phyloP scores from a whole-genome alignment of 2,329 filamentous ascomycete species.

The Pseudogymnoascus destructans region DNA sequence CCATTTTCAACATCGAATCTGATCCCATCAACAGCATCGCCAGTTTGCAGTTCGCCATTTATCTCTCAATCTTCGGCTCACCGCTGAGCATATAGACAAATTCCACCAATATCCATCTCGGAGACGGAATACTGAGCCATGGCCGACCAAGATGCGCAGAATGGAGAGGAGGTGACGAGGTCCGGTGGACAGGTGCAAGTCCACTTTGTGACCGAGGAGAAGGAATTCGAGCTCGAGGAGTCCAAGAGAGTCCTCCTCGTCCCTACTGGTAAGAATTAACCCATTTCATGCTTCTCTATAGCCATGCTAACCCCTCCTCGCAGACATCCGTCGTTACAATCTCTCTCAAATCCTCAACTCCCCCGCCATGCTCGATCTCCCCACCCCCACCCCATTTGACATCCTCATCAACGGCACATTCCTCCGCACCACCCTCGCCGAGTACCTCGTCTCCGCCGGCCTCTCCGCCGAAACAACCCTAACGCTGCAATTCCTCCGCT shows the following conservation, averaged over 20 bases:
- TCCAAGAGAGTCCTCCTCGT: slow-evolving; percentile 49
- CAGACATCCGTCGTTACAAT: slow-evolving; percentile 57
- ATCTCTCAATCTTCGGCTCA: not conserved
- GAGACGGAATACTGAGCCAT: slow-evolving; percentile 3
- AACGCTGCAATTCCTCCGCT: slow-evolving; percentile 84
- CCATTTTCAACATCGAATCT: slow-evolving; percentile 8
- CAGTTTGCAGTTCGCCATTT: not conserved
- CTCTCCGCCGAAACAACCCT: slow-evolving; percentile 81
- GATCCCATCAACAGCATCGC: slow-evolving; percentile 2
- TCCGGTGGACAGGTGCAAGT: slow-evolving; percentile 45
- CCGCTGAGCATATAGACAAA: not conserved
- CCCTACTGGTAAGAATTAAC: slow-evolving; percentile 37
- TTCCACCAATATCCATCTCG: not conserved
- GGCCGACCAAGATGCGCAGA: slow-evolving; percentile 1
- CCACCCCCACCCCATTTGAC: slow-evolving; percentile 66
- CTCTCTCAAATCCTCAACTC: slow-evolving; percentile 59
- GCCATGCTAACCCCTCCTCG: slow-evolving; percentile 9
- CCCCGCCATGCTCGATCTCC: slow-evolving; percentile 54
- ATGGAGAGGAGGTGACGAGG: slow-evolving; percentile 6
- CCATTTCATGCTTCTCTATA: not conserved
- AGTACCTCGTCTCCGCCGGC: slow-evolving; percentile 75
- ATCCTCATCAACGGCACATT: slow-evolving; percentile 93
- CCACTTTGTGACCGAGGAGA: slow-evolving; percentile 50
- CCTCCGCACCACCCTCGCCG: slow-evolving; percentile 75
- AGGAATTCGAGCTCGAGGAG: slow-evolving; percentile 49